Base-by-base conservation (phyloP, 805 yeast species). In the Candida boidinii region DNA sequence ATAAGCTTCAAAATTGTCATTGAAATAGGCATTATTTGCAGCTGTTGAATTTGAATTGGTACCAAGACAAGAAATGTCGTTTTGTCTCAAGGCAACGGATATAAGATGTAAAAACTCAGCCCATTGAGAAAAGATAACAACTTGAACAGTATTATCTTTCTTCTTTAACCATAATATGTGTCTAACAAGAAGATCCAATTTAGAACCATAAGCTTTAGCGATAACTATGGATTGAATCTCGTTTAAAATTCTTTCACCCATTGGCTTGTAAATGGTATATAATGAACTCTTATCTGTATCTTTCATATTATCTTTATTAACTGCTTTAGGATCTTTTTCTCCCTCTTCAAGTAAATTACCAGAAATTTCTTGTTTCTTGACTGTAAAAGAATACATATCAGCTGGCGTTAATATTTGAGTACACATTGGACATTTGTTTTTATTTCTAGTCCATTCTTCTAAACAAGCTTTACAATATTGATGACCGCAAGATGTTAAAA, bases 121-220 rank as follows among this genome's bases (percentile, higher is more conserved):
- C 88, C 94, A 90, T 52, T 88, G 97, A 14, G 96, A 86, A 50
- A 85, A 92, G 0, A 92, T 58, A 10, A 92, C 79, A 27, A 90
- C 79, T 54, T 92, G 96, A 4, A 79, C 84, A 1, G 62, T 56
- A 0, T 73, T 69, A 23, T 81, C 79, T 17, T 64, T 56, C 4
- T 63, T 49, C 32, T 74, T 71, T 32, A 90, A 57, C 62, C 78
- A 81, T 10, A 76, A 53, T 5, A 82, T 70, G 38, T 84, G 86
- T 44, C 78, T 73, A 8, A 87, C 68, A 26, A 90, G 80, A 64
- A 76, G 71, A 56, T 92, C 95, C 23, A 90, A 74, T 49, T 92
- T 92, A 2, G 95, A 73, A 9, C 97, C 95, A 54, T 79, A 88
- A 31, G 68, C 64, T 23, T 64, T 64, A 27, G 52, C 57, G 15